Base-by-base conservation (phyloP, 805 yeast genomes). In the Starmerella sirachaensis region DNA sequence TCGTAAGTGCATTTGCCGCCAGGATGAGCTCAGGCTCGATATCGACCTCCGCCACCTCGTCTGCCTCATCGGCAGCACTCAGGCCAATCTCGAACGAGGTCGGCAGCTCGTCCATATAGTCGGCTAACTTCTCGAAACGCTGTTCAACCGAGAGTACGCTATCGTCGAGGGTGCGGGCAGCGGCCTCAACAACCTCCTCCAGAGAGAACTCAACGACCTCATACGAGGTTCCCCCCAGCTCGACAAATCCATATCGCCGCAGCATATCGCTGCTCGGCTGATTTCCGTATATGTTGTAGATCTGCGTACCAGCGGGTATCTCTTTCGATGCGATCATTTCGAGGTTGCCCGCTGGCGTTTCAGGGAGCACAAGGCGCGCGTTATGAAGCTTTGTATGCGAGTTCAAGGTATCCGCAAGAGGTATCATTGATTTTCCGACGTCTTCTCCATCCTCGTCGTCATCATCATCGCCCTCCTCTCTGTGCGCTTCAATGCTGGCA, bases 201-300 rank as follows among this genome's bases (percentile, higher is more conserved):
- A 29, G 35, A 10, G 29, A 12, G 29, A 88, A 50, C 57, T 88
- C 97, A 6, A 78, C 94, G 51, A 81, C 78, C 56, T 88, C 97
- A 54, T 64, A 72, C 32, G 69, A 71, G 2, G 91, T 78, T 0
- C 83, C 82, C 16, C 64, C 66, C 44, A 61, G 56, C 59, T 86
- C 95, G 18, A 84, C 91, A 51, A 82, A 88, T 0, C 98, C 98
- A 50, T 88, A 88, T 40, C 94, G 69, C 51, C 98, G 70, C 38
- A 91, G 63, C 22, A 91, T 67, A 52, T 91, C 97, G n/a, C 88
- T 64, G 56, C 86, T 88, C 25, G 96, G 44, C 35, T 36, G 41
- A 31, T 85, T 91, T 1, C 94, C 93, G 56, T 91, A 88, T 0
- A 84, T 78, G 59, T 88, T 88, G 59, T 71, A 86, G 4, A 88